Conservation (phyloP, 768 basidiomycete species). For the Pleurotus platypus region DNA sequence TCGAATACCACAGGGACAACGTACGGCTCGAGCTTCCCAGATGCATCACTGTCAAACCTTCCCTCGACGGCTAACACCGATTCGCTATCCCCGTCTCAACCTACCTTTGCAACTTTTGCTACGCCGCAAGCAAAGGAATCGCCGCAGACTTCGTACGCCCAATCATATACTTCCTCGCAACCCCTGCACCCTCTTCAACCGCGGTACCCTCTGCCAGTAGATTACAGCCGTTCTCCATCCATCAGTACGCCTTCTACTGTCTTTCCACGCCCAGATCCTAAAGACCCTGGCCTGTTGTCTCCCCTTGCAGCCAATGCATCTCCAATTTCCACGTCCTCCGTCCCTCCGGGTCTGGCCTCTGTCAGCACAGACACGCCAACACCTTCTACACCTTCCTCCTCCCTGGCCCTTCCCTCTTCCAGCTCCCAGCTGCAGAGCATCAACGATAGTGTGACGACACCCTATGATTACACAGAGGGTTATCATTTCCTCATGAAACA, state of each 20-base stretch:
- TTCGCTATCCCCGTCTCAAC: background rate
- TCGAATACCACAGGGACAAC: conserved; percentile 23
- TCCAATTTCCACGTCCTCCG: conserved; percentile 35
- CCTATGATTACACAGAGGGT: conserved; percentile 94
- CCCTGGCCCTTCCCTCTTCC: conserved; percentile 13
- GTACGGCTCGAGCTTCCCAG: conserved; percentile 34
- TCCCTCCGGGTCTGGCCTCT: conserved; percentile 34
- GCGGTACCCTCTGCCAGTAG: conserved; percentile 31
- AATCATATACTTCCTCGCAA: conserved; percentile 17
- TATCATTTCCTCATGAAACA: conserved; percentile 98
- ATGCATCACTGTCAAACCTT: conserved; percentile 30
- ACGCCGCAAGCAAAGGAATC: background rate
- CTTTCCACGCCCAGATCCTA: conserved; percentile 6
- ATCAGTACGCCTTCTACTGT: conserved; percentile 7
- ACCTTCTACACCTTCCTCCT: conserved; percentile 19
- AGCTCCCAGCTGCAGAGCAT: conserved; percentile 51
- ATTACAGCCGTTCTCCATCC: conserved; percentile 9
- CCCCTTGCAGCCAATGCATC: conserved; percentile 37
- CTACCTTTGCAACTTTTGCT: background rate
- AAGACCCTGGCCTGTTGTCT: conserved; percentile 26
- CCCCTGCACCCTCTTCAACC: conserved; percentile 45
- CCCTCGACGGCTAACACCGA: conserved; percentile 9
- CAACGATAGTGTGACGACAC: conserved; percentile 64
- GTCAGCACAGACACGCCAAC: conserved; percentile 7
- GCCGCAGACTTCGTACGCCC: conserved; percentile 17